Evolutionary conservation across 2,329 filamentous ascomycete genomes (phyloP).

Genomic region (Sphaerostilbella broomeana): DNA sequence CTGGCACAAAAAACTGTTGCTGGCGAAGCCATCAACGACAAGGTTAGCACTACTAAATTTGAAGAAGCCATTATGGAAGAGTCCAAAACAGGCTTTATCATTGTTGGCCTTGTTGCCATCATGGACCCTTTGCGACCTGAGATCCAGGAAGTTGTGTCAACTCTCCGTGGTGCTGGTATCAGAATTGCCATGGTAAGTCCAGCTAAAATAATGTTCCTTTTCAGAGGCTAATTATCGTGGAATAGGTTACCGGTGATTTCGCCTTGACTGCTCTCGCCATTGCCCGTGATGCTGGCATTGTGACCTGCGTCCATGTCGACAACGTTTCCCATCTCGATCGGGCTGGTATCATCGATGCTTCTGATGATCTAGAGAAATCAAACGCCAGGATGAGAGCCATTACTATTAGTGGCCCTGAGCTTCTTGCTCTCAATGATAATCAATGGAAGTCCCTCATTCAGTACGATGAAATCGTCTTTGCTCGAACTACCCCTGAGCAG

Average conservation of each 20-base stretch:
- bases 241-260: conserved; percentile 66
- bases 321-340: conserved; percentile 45
- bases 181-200: conserved; percentile 64
- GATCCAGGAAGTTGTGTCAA: conserved; percentile 60
- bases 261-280: conserved; percentile 69
- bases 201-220: neutral
- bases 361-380: conserved; percentile 20
- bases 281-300: conserved; percentile 64
- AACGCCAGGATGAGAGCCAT: conserved; percentile 39
- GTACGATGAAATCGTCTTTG: conserved; percentile 69
- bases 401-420: conserved; percentile 58
- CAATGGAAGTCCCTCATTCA: conserved; percentile 63
- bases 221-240: neutral
- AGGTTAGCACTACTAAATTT: conserved; percentile 36
- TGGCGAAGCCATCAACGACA: conserved; percentile 30
- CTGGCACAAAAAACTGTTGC: conserved; percentile 55
- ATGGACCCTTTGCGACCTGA: conserved; percentile 73
- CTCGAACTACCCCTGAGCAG: conserved; percentile 69
- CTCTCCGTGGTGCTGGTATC: conserved; percentile 62
- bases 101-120: conserved; percentile 69
- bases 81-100: conserved; percentile 51
- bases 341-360: conserved; percentile 9
- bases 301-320: conserved; percentile 51
- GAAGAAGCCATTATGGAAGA: conserved; percentile 53
- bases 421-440: conserved; percentile 56